Evolutionary conservation across 371 early-diverging fungal species (phyloP).

Genomic region (Sporodiniella umbellata): DNA sequence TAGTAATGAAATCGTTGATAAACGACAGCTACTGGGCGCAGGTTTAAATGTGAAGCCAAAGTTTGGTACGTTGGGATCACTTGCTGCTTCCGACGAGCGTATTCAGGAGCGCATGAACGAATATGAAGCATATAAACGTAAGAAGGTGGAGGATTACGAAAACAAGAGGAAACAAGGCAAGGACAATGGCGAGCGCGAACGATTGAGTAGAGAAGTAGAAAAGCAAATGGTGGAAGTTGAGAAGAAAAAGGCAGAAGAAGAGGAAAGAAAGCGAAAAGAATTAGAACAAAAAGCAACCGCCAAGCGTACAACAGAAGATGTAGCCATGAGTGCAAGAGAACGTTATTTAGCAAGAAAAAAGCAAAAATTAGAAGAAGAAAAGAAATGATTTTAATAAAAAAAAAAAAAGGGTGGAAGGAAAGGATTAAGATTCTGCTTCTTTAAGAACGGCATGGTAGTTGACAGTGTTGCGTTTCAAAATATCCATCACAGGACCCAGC

Average conservation of each 20-base stretch:
- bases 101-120: conserved; percentile 41
- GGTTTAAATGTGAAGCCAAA: conserved; percentile 71
- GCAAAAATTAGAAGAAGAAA: conserved; percentile 31
- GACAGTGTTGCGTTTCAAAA: conserved; percentile 81
- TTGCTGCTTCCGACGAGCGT: conserved; percentile 36
- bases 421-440: conserved; percentile 7
- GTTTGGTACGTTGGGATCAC: conserved; percentile 32
- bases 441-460: conserved; percentile 63
- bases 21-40: conserved; percentile 69
- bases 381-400: neutral
- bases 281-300: conserved; percentile 53
- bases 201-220: conserved; percentile 43
- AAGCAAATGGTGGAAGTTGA: conserved; percentile 56
- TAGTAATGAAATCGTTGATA: conserved; percentile 78
- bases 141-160: conserved; percentile 45
- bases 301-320: conserved; percentile 65
- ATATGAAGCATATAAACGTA: conserved; percentile 53
- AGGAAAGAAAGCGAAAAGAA: conserved; percentile 51
- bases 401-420: neutral
- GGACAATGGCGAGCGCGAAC: conserved; percentile 35
- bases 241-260: conserved; percentile 44
- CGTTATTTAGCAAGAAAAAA: conserved; percentile 77
- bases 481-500: conserved; percentile 88
- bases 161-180: conserved; percentile 15
- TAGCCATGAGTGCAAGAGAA: conserved; percentile 72